Percentiles rank a stretch among this genome's conserved stretches.
Conservation (phyloP, 169 alveolate genomes). For the Theileria sp. region DNA sequence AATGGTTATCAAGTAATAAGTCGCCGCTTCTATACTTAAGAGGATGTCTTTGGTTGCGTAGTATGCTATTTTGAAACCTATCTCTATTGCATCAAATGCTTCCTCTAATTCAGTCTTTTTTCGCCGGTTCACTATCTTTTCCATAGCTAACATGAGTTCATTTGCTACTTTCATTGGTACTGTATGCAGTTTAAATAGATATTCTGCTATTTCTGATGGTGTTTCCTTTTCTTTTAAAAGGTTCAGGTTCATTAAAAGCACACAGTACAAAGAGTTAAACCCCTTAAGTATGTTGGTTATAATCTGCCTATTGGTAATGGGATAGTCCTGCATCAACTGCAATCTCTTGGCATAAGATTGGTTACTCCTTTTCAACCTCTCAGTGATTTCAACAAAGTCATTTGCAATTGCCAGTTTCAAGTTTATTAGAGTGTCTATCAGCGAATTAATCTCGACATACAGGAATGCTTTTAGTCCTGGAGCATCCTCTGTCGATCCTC, state of each 20-base stretch:
- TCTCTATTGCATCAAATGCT: background rate
- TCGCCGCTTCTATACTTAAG: background rate
- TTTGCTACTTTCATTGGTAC: background rate
- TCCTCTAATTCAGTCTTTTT: background rate
- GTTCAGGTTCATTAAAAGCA: background rate
- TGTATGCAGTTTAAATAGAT: background rate
- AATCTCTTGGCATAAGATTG: background rate
- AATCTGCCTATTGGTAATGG: no score
- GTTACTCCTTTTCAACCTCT: background rate
- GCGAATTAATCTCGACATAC: background rate
- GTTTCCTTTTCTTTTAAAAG: background rate
- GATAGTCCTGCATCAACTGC: no score
- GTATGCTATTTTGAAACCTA: conserved; percentile 2
- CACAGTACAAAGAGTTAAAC: background rate
- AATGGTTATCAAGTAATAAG: background rate
- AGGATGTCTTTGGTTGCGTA: conserved; percentile 6
- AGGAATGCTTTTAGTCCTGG: background rate
- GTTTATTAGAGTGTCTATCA: background rate
- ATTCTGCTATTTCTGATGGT: background rate
- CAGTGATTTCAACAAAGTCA: background rate
- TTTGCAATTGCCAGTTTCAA: background rate
- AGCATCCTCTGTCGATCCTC: background rate
- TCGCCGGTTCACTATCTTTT: background rate
- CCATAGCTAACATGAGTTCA: background rate
- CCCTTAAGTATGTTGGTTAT: background rate